Evolutionary conservation across 2,329 filamentous ascomycete genomes (phyloP).

Genomic region (Colletotrichum australisinense): DNA sequence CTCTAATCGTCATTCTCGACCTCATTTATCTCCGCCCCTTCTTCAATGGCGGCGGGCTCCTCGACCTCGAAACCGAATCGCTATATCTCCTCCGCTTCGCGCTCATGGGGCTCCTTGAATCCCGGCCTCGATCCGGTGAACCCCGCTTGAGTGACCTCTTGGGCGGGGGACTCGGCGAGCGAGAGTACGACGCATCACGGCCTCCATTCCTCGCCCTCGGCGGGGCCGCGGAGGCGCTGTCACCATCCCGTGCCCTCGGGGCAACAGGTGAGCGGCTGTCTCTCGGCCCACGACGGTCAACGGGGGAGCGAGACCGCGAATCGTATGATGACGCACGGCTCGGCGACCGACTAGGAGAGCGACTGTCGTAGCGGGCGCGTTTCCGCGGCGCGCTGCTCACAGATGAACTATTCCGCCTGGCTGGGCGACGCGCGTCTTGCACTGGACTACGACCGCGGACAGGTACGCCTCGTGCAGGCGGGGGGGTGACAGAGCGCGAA

Average conservation of each 20-base stretch:
- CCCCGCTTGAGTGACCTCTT: constrained; percentile 18
- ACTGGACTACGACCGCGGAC: constrained; percentile 25
- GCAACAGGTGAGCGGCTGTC: constrained; percentile 37
- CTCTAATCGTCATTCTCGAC: neutral
- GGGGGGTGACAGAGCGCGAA: constrained; percentile 39
- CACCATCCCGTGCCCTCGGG: constrained; percentile 34
- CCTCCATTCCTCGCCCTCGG: constrained; percentile 37
- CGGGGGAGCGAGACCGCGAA: constrained; percentile 39
- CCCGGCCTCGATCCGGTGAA: constrained; percentile 7
- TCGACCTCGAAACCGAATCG: constrained; percentile 39
- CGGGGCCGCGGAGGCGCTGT: constrained; percentile 36
- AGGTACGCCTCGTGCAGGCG: constrained; percentile 15
- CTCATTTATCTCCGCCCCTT: constrained; percentile 40
- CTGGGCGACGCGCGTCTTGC: constrained; percentile 37
- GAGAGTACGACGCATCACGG: constrained; percentile 36
- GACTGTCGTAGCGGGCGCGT: constrained; percentile 36
- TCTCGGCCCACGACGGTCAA: constrained; percentile 27
- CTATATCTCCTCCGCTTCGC: constrained; percentile 39
- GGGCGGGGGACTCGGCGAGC: constrained; percentile 38
- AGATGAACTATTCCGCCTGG: constrained; percentile 48
- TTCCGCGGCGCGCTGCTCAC: constrained; percentile 43
- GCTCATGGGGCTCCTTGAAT: constrained; percentile 26
- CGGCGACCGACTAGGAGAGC: constrained; percentile 42
- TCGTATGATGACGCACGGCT: constrained; percentile 41
- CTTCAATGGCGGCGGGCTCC: constrained; percentile 39